Percentiles rank a stretch among this genome's conserved stretches.
Conservation (phyloP, 805 yeast species). For the Ogataea pilisensis region DNA sequence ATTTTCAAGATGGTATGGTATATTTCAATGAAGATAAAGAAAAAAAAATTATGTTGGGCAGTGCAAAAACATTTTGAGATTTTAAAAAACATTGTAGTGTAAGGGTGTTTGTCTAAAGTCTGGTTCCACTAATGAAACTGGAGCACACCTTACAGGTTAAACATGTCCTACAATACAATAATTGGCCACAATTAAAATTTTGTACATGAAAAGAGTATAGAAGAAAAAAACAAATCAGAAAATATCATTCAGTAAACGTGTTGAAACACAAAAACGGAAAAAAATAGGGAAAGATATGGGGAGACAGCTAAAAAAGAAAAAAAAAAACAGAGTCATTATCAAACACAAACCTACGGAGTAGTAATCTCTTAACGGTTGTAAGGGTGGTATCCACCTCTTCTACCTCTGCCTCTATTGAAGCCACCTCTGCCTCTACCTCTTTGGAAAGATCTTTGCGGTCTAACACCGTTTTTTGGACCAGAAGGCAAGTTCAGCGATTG, state of each 20-base stretch:
- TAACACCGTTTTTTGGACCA: constrained; percentile 30
- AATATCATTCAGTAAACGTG: no score
- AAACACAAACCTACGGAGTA: no score
- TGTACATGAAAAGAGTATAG: no score
- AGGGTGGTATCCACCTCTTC: constrained; percentile 30
- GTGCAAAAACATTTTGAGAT: not conserved
- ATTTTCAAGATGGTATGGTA: not conserved
- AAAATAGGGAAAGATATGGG: no score
- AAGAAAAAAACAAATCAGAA: no score
- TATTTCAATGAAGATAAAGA: not conserved
- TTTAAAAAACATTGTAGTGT: not conserved
- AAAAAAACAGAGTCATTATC: not conserved
- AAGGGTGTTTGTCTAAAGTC: no score
- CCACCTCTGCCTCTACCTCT: constrained; percentile 19
- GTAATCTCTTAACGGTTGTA: constrained; percentile 21
- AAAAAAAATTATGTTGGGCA: not conserved
- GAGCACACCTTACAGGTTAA: no score
- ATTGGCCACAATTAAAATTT: no score
- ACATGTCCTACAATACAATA: no score
- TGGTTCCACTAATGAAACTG: no score
- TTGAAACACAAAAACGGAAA: no score
- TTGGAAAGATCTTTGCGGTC: constrained; percentile 4
- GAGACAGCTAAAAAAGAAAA: not conserved
- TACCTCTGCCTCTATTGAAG: constrained; percentile 11
- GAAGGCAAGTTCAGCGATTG: constrained; percentile 27